Evolutionary conservation across 2,329 filamentous ascomycete genomes (phyloP).

Genomic region (Stromatinia cepivora): DNA sequence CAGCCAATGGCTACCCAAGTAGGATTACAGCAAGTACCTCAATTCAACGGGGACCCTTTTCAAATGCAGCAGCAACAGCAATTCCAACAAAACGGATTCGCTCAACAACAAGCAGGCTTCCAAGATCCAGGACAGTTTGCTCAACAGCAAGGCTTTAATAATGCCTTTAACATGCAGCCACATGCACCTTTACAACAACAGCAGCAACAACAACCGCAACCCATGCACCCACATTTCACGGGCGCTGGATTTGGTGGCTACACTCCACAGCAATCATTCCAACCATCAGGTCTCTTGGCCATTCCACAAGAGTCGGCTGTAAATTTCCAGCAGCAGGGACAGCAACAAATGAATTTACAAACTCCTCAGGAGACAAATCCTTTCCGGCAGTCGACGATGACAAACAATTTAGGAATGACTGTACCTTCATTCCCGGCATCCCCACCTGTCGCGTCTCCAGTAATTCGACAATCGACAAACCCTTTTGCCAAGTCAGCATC

Average conservation of each 20-base stretch:
- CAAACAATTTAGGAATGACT: slow-evolving; percentile 51
- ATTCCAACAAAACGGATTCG: slow-evolving; percentile 47
- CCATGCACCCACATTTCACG: slow-evolving; percentile 61
- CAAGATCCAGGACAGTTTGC: slow-evolving; percentile 46
- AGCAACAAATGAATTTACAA: slow-evolving; percentile 45
- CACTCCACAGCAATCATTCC: slow-evolving; percentile 63
- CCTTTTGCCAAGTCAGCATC: slow-evolving; percentile 72
- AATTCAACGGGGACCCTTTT: slow-evolving; percentile 38
- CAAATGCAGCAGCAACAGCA: slow-evolving; percentile 42
- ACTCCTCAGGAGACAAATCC: slow-evolving; percentile 75
- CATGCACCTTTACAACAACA: slow-evolving; percentile 37
- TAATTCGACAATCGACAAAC: slow-evolving; percentile 72
- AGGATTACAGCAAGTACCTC: slow-evolving; percentile 40
- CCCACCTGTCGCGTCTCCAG: slow-evolving; percentile 45
- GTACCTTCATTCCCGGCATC: slow-evolving; percentile 46
- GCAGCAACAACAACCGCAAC: slow-evolving; percentile 44
- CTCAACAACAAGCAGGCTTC: slow-evolving; percentile 45
- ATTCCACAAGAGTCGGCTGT: slow-evolving; percentile 60
- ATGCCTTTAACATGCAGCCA: slow-evolving; percentile 33
- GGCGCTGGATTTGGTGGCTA: slow-evolving; percentile 85
- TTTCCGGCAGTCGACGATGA: slow-evolving; percentile 88
- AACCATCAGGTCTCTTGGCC: slow-evolving; percentile 52
- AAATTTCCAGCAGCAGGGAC: slow-evolving; percentile 49
- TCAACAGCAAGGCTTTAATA: slow-evolving; percentile 42
- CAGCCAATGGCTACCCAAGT: slow-evolving; percentile 61